phyloP scores from a whole-genome alignment of 352 stramenopile genomes.

The Sclerospora graminicola region DNA sequence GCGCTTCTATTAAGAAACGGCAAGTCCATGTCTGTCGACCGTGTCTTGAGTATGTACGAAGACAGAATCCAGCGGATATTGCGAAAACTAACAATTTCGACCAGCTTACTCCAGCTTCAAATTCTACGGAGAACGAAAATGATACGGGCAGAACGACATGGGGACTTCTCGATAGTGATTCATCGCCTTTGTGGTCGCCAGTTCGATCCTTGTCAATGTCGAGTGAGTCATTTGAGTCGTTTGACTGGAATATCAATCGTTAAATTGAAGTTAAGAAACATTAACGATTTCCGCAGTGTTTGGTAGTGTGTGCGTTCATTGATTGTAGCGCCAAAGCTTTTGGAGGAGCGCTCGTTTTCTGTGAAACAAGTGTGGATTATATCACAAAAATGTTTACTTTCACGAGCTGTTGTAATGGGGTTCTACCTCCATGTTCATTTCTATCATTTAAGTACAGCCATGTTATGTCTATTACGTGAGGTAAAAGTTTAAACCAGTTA shows the following conservation, averaged over 20 bases:
- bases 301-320: too few relatives aligned
- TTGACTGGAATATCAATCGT: conserved; percentile 5
- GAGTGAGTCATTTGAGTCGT: conserved; percentile 18
- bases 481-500: too few relatives aligned
- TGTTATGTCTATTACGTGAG: too few relatives aligned
- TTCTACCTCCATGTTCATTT: too few relatives aligned
- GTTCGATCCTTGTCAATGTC: conserved; percentile 19
- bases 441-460: too few relatives aligned
- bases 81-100: conserved; percentile 6
- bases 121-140: conserved; percentile 6
- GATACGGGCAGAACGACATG: conserved; percentile 10
- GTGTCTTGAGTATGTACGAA: conserved; percentile 17
- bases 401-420: too few relatives aligned
- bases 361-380: too few relatives aligned
- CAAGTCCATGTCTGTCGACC: conserved; percentile 13
- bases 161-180: conserved; percentile 18
- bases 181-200: conserved; percentile 17
- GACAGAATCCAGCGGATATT: conserved; percentile 16
- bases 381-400: too few relatives aligned
- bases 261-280: too few relatives aligned
- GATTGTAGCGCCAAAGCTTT: too few relatives aligned
- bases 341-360: too few relatives aligned
- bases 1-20: conserved; percentile 10
- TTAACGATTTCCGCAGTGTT: conserved; percentile 77
- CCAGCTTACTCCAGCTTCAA: conserved; percentile 14